phyloP scores from a whole-genome alignment of 495 filamentous ascomycete genomes.

The Hypoxylon lienhwacheense region DNA sequence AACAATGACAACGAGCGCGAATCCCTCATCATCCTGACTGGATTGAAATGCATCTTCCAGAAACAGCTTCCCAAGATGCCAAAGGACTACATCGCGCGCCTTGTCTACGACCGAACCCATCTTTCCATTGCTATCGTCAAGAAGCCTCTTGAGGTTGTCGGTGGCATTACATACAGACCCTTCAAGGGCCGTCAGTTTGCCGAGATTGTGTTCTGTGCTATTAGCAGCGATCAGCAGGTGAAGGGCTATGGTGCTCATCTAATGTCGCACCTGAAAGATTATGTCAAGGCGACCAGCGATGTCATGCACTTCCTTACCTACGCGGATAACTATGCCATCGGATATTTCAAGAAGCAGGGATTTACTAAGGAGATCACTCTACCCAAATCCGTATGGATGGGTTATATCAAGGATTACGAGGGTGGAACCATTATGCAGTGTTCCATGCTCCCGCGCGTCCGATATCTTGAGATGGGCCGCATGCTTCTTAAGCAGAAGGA shows the following conservation, averaged over 20 bases:
- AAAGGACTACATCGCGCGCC: slow-evolving; percentile 94
- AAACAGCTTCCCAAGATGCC: slow-evolving; percentile 99
- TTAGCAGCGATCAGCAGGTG: slow-evolving; percentile 96
- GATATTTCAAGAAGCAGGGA: slow-evolving; percentile 98
- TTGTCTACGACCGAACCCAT: slow-evolving; percentile 97
- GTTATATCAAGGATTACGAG: slow-evolving; percentile 99
- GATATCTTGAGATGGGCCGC: slow-evolving; percentile 89
- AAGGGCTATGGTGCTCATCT: slow-evolving; percentile 98
- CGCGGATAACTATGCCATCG: slow-evolving; percentile 98
- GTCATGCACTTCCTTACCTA: slow-evolving; percentile 99
- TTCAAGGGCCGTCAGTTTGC: slow-evolving; percentile 93
- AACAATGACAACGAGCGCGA: slow-evolving; percentile 92
- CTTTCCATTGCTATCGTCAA: slow-evolving; percentile 96
- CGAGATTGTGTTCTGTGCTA: slow-evolving; percentile 98
- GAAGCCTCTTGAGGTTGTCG: slow-evolving; percentile 91
- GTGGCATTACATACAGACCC: slow-evolving; percentile 94
- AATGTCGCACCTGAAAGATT: slow-evolving; percentile 98
- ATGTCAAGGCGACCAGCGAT: slow-evolving; percentile 93
- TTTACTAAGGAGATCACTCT: slow-evolving; percentile 99
- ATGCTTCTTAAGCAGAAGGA: slow-evolving; percentile 99
- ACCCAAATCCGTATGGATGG: slow-evolving; percentile 92
- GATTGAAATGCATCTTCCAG: slow-evolving; percentile 96
- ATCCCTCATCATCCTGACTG: slow-evolving; percentile 91
- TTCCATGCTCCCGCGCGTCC: slow-evolving; percentile 91
- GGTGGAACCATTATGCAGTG: slow-evolving; percentile 99